Evolutionary conservation across 2,329 filamentous ascomycete species (phyloP), one percentile per base, ranked within the genome.

Genomic region (Fusarium nanum): DNA sequence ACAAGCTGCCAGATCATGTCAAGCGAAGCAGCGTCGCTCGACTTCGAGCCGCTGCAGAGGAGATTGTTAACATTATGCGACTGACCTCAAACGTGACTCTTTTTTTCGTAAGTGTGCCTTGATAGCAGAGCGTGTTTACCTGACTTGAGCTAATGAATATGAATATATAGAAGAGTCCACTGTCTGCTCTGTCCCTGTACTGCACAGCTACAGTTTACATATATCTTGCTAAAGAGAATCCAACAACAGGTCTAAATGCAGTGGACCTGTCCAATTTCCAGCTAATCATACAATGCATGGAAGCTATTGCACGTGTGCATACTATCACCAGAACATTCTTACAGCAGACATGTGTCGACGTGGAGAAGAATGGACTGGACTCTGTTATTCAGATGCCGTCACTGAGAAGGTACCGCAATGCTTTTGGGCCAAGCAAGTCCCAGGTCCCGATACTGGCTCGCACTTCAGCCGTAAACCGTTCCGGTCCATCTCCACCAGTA

Each of bases 201-300:
- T 92, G 94, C 40, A 92, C 94, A 18, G 90, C 91, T 6, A 90
- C 93, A 1, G 93, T 97, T 0, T 97, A 94, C 69, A 87, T 96
- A 2, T 91, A 96, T 72, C 89, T 93, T 68, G 86, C 93, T 30
- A 93, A 92, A 74, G 89, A 89, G 22, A 83, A 88, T 48, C 88
- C 89, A 2, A 83, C 87, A 12, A 87, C 90, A 70, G 85, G 82
- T 72, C 87, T 86, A 72, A 88, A 85, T 73, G 83, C 82, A 20
- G 73, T 76, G 7, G 76, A 83, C 45, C 71, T 78, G 11, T 79
- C 80, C 11, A 86, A 86, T 50, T 84, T 98, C 8, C 90, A 95
- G 74, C 93, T 95, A 71, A 83, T 97, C 41, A 81, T 97, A 7
- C 85, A 88, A 20, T 92, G 92, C 7, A 94, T 98, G 88, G 89